A percentile compares a stretch with the other conserved stretches of the same genome.
phyloP scores from a whole-genome alignment of 108 stramenopile species.

The Pseudonitzschia delicatissima region DNA sequence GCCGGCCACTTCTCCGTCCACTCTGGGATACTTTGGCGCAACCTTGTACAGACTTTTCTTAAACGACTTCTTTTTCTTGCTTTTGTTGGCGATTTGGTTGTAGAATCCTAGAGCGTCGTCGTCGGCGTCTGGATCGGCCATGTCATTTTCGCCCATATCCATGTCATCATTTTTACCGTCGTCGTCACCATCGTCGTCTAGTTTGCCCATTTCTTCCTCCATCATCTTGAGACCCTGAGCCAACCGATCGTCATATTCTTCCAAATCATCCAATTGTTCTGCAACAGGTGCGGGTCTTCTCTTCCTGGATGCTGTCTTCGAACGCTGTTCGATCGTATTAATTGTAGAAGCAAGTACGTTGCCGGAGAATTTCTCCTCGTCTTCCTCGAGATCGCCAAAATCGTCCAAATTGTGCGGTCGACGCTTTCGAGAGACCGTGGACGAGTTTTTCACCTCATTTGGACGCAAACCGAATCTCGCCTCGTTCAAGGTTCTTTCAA shows the following conservation, averaged over 20 bases:
- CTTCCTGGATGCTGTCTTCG: constrained; percentile 29
- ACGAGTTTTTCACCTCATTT: constrained; percentile 44
- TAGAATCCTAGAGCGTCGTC: constrained; percentile 58
- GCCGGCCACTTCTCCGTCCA: constrained; percentile 65
- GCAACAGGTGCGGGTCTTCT: constrained; percentile 37
- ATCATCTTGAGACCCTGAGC: constrained; percentile 63
- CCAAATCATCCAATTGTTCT: constrained; percentile 50
- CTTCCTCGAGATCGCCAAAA: constrained; percentile 59
- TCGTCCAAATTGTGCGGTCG: constrained; percentile 32
- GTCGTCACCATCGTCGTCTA: constrained; percentile 37
- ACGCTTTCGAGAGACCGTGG: constrained; percentile 5
- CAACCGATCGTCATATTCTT: constrained; percentile 40
- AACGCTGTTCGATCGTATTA: constrained; percentile 72
- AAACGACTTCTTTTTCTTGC: constrained; percentile 51
- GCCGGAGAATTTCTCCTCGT: background rate
- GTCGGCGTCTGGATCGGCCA: constrained; percentile 44
- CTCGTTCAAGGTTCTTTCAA: constrained; percentile 45
- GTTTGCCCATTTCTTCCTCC: constrained; percentile 78
- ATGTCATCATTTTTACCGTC: constrained; percentile 33
- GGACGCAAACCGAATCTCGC: constrained; percentile 70
- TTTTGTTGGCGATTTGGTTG: constrained; percentile 44
- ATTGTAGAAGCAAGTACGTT: constrained; percentile 54
- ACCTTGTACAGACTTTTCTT: constrained; percentile 71
- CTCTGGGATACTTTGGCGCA: constrained; percentile 79
- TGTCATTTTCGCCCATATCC: constrained; percentile 36